These are phyloP conservation scores for Cryptococcus sp. DNA, from an alignment of 1,284 basidiomycete species.

Conservation along the genomic window DNA sequence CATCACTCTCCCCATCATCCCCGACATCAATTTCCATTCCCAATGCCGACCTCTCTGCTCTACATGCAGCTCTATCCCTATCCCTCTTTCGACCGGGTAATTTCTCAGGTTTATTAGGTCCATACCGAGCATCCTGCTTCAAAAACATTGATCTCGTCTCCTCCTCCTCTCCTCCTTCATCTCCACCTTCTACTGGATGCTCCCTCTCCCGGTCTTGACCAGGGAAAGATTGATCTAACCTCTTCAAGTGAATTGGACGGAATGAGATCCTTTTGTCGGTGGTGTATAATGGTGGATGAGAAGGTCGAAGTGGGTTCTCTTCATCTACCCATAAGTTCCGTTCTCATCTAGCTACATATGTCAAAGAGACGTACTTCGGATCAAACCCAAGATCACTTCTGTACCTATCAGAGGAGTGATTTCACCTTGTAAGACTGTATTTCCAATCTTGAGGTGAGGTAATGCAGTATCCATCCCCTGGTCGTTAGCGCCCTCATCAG, in stretches of 20 bases:
- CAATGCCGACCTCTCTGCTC: too few relatives aligned
- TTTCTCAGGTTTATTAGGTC: background rate
- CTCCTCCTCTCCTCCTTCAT: background rate
- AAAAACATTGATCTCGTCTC: background rate
- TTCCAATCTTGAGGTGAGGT: conserved; percentile 44
- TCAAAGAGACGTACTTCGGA: conserved; percentile 26
- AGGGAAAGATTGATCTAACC: too few relatives aligned
- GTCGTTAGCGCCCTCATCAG: background rate
- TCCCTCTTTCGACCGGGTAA: conserved; percentile 1
- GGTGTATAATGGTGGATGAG: conserved; percentile 27
- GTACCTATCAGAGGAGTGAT: conserved; percentile 39
- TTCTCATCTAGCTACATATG: background rate
- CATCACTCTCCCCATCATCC: too few relatives aligned
- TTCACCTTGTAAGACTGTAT: conserved; percentile 41
- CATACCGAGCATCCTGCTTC: background rate
- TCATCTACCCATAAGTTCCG: conserved; percentile 14
- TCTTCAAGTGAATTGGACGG: conserved; percentile 12
- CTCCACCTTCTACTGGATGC: background rate
- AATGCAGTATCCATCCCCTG: conserved; percentile 45
- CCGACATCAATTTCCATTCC: too few relatives aligned
- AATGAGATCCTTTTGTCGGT: conserved; percentile 32
- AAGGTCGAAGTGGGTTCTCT: conserved; percentile 25
- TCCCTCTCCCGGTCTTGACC: background rate
- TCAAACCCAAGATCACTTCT: conserved; percentile 40
- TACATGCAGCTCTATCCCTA: background rate